Percentiles rank a stretch among this genome's conserved stretches.
These are phyloP conservation scores for Alternaria longipes DNA, from an alignment of 2,329 filamentous ascomycete species.

Conservation along the genomic window DNA sequence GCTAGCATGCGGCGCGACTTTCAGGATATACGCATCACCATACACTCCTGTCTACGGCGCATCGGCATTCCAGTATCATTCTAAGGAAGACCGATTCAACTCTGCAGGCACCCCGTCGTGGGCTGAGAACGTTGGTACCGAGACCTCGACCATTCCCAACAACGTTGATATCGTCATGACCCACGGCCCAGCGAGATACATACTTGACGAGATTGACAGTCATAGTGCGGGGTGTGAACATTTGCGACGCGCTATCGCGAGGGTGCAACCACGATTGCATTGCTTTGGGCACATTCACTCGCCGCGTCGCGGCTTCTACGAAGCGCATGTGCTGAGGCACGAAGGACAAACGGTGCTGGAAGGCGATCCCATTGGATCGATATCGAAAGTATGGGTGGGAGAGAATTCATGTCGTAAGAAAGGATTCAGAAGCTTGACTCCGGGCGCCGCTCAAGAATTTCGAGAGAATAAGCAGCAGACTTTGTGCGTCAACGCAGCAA, in stretches of 20 bases:
- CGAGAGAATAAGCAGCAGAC: constrained; percentile 59
- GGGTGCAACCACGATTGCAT: constrained; percentile 60
- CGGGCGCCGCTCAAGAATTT: constrained; percentile 35
- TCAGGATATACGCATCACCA: constrained; percentile 62
- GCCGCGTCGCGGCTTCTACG: constrained; percentile 48
- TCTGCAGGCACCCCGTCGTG: constrained; percentile 30
- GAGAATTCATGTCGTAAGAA: constrained; percentile 33
- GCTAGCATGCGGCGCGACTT: constrained; percentile 57
- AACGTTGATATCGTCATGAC: constrained; percentile 67
- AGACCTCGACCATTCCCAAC: constrained; percentile 38
- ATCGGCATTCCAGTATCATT: constrained; percentile 64
- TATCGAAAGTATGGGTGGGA: constrained; percentile 33
- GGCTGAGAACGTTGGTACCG: constrained; percentile 29
- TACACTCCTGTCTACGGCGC: constrained; percentile 63
- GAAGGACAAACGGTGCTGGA: constrained; percentile 11
- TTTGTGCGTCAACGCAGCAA: constrained; percentile 64
- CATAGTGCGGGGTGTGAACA: constrained; percentile 63
- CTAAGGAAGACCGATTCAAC: constrained; percentile 62
- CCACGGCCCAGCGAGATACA: constrained; percentile 64
- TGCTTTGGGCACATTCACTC: constrained; percentile 70
- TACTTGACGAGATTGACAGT: constrained; percentile 57
- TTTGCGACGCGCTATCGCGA: constrained; percentile 59
- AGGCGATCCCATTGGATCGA: constrained; percentile 12
- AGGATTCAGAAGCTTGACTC: constrained; percentile 36
- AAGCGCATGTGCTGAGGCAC: constrained; percentile 44